These are phyloP conservation scores for Dimargaris xerosporica DNA, from an alignment of 192 early-diverging fungal genomes.

Conservation along the genomic window DNA sequence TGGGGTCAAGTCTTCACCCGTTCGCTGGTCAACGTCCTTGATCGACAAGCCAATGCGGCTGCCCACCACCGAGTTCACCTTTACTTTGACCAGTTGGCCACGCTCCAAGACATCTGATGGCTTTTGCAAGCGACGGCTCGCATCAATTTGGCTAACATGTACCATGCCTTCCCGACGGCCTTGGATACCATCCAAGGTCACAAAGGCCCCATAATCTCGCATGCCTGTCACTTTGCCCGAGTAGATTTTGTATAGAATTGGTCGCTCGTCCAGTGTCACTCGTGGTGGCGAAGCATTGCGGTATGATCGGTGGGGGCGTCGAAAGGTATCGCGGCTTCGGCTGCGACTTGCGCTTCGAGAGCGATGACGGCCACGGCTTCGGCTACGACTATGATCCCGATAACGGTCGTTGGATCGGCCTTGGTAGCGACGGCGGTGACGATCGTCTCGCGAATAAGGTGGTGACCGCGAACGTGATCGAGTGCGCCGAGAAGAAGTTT, in stretches of 20 bases:
- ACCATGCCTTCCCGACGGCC: conserved; percentile 78
- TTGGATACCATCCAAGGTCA: conserved; percentile 62
- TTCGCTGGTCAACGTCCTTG: conserved; percentile 92
- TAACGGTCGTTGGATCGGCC: conserved; percentile 15
- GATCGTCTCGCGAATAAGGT: background rate
- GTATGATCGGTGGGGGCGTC: background rate
- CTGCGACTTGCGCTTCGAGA: conserved; percentile 25
- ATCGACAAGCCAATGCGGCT: conserved; percentile 74
- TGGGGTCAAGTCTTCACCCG: conserved; percentile 77
- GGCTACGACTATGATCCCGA: conserved; percentile 12
- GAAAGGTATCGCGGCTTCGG: conserved; percentile 1
- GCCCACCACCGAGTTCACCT: conserved; percentile 83
- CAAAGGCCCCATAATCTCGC: conserved; percentile 91
- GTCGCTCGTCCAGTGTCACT: conserved; percentile 46
- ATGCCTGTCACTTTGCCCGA: conserved; percentile 63
- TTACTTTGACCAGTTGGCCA: conserved; percentile 76
- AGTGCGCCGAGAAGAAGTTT: background rate
- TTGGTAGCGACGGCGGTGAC: conserved; percentile 9
- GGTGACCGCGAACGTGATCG: background rate
- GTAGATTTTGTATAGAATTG: conserved; percentile 89
- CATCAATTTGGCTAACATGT: conserved; percentile 57
- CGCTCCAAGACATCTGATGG: conserved; percentile 77
- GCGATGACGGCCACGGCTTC: conserved; percentile 14
- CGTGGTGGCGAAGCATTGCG: background rate
- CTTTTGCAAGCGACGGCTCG: conserved; percentile 51